phyloP scores from a whole-genome alignment of 2,329 filamentous ascomycete species.

The Leptosphaerulina australis region DNA sequence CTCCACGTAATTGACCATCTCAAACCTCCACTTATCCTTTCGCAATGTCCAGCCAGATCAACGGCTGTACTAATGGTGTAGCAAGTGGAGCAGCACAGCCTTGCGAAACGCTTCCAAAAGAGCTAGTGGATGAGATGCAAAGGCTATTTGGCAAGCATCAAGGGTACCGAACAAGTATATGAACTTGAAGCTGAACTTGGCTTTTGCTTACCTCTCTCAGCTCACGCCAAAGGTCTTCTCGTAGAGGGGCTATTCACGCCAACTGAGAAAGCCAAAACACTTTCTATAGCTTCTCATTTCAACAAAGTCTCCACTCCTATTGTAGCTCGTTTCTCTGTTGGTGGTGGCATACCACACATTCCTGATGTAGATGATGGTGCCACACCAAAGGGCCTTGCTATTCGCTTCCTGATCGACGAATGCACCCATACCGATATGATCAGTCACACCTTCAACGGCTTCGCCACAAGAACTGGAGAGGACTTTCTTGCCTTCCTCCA shows the following conservation, averaged over 20 bases:
- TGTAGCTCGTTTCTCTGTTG: slow-evolving; percentile 17
- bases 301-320: slow-evolving; percentile 6
- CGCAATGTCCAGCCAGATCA: slow-evolving; percentile 3
- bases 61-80: background rate
- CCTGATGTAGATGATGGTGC: slow-evolving; percentile 15
- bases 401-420: slow-evolving; percentile 16
- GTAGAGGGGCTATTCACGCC: slow-evolving; percentile 16
- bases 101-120: slow-evolving; percentile 5
- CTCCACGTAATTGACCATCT: background rate
- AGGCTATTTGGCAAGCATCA: slow-evolving; percentile 12
- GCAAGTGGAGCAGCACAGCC: background rate
- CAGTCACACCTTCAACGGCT: slow-evolving; percentile 18
- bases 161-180: slow-evolving; percentile 13
- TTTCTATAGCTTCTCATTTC: slow-evolving; percentile 13
- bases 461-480: slow-evolving; percentile 13
- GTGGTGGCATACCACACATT: slow-evolving; percentile 16
- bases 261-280: slow-evolving; percentile 9
- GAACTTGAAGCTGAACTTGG: background rate
- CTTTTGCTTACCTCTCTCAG: background rate
- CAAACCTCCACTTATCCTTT: background rate
- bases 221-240: slow-evolving; percentile 18
- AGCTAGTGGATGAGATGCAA: slow-evolving; percentile 19
- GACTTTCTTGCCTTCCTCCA: slow-evolving; percentile 16
- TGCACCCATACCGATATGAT: slow-evolving; percentile 15
- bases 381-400: slow-evolving; percentile 15